Evolutionary conservation across 257 asterid genomes (phyloP).

Genomic region (Buddleja alternifolia): DNA sequence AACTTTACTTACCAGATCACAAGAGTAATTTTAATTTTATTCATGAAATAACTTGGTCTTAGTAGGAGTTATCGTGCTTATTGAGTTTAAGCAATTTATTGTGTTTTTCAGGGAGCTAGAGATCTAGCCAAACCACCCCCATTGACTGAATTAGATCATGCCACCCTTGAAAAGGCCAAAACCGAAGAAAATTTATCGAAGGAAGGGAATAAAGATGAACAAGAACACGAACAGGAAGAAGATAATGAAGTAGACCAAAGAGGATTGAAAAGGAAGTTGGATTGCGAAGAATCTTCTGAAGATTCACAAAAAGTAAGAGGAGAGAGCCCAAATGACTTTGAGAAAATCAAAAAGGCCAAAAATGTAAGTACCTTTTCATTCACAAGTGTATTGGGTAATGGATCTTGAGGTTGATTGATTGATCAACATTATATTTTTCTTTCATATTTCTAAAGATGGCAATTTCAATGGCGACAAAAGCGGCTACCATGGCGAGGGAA

Average conservation of each 20-base stretch:
- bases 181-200: constrained; percentile 29
- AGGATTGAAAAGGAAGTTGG: constrained; percentile 76
- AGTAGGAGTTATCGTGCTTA: neutral
- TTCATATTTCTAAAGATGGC: constrained; percentile 55
- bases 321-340: constrained; percentile 44
- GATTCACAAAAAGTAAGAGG: constrained; percentile 35
- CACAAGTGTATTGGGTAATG: neutral
- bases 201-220: constrained; percentile 28
- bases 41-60: neutral
- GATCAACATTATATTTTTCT: neutral
- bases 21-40: too few relatives aligned
- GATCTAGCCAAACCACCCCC: constrained; percentile 72
- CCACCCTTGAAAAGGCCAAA: constrained; percentile 54
- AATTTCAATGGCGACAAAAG: constrained; percentile 89
- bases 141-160: constrained; percentile 63
- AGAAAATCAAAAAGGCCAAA: constrained; percentile 74
- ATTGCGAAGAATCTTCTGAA: constrained; percentile 43
- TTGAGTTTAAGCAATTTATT: neutral
- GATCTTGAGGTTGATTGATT: constrained; percentile 23
- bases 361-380: constrained; percentile 54
- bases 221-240: constrained; percentile 32
- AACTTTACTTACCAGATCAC: too few relatives aligned
- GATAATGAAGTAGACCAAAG: constrained; percentile 42
- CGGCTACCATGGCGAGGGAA: constrained; percentile 77
- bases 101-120: constrained; percentile 68